Percentiles rank a stretch among this genome's conserved stretches.
phyloP scores from a whole-genome alignment of 176 grass and related monocot species.

The Secale cereale region DNA sequence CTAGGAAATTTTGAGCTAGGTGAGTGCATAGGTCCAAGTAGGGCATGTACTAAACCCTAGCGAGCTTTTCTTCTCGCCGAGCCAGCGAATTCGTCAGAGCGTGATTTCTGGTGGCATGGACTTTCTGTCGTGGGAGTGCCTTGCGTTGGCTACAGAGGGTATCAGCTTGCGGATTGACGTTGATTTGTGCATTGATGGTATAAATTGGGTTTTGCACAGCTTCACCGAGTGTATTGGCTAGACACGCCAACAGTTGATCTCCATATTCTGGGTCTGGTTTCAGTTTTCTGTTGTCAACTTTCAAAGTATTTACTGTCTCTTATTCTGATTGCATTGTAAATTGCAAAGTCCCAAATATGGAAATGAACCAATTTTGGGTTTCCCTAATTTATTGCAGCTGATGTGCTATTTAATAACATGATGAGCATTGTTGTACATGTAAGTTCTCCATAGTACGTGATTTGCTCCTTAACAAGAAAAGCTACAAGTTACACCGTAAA shows the following conservation, averaged over 20 bases:
- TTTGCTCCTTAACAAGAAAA: not conserved
- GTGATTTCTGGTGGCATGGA: not conserved
- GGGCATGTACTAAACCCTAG: not conserved
- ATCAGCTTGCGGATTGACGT: not conserved
- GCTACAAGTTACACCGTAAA: not conserved
- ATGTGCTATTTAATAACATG: not conserved
- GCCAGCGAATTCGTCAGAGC: not conserved
- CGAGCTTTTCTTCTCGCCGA: not conserved
- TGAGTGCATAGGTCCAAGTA: not conserved
- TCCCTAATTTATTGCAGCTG: not conserved
- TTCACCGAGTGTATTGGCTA: not conserved
- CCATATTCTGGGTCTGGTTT: not conserved
- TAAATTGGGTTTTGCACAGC: not conserved
- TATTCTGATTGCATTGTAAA: not conserved
- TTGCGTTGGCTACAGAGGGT: not conserved
- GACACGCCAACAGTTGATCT: not conserved
- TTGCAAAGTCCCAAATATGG: not conserved
- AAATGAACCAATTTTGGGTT: not conserved
- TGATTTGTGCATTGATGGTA: not conserved
- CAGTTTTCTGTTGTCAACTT: not conserved
- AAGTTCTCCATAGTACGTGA: not conserved
- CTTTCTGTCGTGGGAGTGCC: not conserved
- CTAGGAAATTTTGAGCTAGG: not conserved
- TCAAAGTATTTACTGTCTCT: not conserved
- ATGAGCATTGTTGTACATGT: not conserved